A percentile compares a stretch with the other conserved stretches of the same genome.
These are phyloP conservation scores for Meripilus lineatus DNA, from an alignment of 1,284 basidiomycete genomes.

Conservation along the genomic window DNA sequence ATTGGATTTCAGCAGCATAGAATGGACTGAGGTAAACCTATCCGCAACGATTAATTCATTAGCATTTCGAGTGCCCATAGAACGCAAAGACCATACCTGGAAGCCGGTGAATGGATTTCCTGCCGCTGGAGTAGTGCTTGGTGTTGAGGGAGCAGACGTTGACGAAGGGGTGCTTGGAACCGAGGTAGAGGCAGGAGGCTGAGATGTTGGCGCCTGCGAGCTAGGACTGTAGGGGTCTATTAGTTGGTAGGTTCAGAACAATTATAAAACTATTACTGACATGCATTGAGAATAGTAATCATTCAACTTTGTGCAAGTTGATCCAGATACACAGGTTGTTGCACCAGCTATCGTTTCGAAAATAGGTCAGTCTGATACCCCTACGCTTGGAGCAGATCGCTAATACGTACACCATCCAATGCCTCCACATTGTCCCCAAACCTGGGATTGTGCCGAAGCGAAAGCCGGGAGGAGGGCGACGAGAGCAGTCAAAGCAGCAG, in stretches of 20 bases:
- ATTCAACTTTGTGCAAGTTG: constrained; percentile 37
- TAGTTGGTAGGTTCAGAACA: constrained; percentile 3
- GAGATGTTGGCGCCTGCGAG: constrained; percentile 8
- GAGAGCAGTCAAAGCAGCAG: constrained; percentile 39
- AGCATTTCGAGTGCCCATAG: background rate
- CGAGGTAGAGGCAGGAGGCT: constrained; percentile 14
- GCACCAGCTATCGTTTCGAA: constrained; percentile 34
- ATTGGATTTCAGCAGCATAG: constrained; percentile 46
- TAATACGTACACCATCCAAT: constrained; percentile 42
- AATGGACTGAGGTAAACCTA: constrained; percentile 47
- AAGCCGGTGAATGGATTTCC: constrained; percentile 51
- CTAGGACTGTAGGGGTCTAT: constrained; percentile 6
- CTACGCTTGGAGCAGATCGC: background rate
- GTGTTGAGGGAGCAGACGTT: constrained; percentile 17
- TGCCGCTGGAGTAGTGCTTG: constrained; percentile 31
- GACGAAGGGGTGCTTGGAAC: constrained; percentile 17
- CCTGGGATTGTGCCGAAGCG: constrained; percentile 37
- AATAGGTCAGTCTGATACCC: background rate
- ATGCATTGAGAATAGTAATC: constrained; percentile 57
- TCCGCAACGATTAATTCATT: background rate
- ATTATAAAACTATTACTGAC: constrained; percentile 28
- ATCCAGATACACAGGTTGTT: constrained; percentile 38
- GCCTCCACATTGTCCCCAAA: constrained; percentile 50
- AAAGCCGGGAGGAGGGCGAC: constrained; percentile 41
- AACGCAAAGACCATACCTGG: constrained; percentile 25